phyloP scores from a whole-genome alignment of 805 yeast genomes.

The Kodamaea hsintzibuensis region DNA sequence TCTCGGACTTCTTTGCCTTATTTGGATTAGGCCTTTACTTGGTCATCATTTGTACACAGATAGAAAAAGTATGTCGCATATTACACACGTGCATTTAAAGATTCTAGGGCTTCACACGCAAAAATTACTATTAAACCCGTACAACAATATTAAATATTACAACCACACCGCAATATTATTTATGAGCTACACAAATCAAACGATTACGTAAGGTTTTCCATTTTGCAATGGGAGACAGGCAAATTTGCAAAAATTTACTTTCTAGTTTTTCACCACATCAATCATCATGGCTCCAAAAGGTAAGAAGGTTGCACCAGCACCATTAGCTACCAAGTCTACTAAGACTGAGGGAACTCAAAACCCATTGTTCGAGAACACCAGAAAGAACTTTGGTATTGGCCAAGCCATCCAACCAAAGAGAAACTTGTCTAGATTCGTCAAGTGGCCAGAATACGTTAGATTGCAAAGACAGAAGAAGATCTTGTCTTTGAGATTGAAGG shows the following conservation, averaged over 20 bases:
- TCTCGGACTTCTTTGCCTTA: too few species aligned
- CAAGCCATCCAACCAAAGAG: conserved; percentile 95
- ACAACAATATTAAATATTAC: too few species aligned
- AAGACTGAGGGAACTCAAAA: conserved; percentile 49
- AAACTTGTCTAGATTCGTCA: conserved; percentile 95
- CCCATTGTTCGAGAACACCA: conserved; percentile 87
- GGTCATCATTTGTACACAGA: too few species aligned
- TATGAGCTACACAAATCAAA: too few species aligned
- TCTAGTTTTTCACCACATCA: conserved; percentile 10
- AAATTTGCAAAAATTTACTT: neutral
- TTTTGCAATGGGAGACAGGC: too few species aligned
- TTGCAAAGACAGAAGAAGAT: conserved; percentile 99
- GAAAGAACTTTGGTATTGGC: conserved; percentile 95
- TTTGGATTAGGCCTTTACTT: too few species aligned
- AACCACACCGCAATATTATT: too few species aligned
- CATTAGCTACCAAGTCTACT: conserved; percentile 75
- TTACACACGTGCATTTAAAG: too few species aligned
- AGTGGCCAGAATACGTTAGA: conserved; percentile 99
- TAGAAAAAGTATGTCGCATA: too few species aligned
- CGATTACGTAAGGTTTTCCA: too few species aligned
- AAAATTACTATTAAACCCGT: too few species aligned
- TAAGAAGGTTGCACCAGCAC: conserved; percentile 97
- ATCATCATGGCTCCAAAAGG: conserved; percentile 41
- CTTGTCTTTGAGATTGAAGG: conserved; percentile 93
- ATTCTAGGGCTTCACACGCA: too few species aligned